phyloP scores from a whole-genome alignment of 1,139 yeast genomes.

The Zygosaccharomyces pseudobailii region DNA sequence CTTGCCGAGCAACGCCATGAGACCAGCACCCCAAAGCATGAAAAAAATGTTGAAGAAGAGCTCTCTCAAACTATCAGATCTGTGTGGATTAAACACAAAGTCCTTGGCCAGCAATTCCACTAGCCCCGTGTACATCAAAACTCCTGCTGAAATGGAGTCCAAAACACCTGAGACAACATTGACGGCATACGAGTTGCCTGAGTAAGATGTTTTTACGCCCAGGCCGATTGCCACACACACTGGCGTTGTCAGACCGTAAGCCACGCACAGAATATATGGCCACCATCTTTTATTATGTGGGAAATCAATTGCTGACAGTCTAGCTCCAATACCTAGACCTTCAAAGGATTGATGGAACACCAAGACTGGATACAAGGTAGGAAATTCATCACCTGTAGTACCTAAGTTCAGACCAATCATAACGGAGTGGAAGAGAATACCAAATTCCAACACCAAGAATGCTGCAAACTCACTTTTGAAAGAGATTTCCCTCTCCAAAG shows the following conservation, averaged over 20 bases:
- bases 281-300: slow-evolving; percentile 42
- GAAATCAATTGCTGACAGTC: slow-evolving; percentile 66
- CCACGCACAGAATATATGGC: slow-evolving; percentile 53
- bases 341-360: slow-evolving; percentile 84
- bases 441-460: slow-evolving; percentile 61
- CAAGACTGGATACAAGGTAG: slow-evolving; percentile 63
- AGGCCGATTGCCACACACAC: slow-evolving; percentile 75
- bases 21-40: slow-evolving; percentile 58
- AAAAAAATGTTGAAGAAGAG: slow-evolving; percentile 15
- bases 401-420: slow-evolving; percentile 67
- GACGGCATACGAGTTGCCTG: slow-evolving; percentile 55
- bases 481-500: slow-evolving; percentile 9
- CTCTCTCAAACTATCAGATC: slow-evolving; percentile 37
- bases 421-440: slow-evolving; percentile 47
- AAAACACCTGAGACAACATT: slow-evolving; percentile 65
- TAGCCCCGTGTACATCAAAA: slow-evolving; percentile 72
- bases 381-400: slow-evolving; percentile 64
- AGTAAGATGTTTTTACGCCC: slow-evolving; percentile 62
- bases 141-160: slow-evolving; percentile 76
- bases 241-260: slow-evolving; percentile 69
- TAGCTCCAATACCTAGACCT: slow-evolving; percentile 79
- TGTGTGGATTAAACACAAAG: slow-evolving; percentile 57
- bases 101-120: slow-evolving; percentile 82
- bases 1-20: slow-evolving; percentile 81
- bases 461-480: slow-evolving; percentile 38